A percentile compares a stretch with the other conserved stretches of the same genome.
Evolutionary conservation across 371 early-diverging fungal species (phyloP).

Genomic region (Cladochytrium tenue): DNA sequence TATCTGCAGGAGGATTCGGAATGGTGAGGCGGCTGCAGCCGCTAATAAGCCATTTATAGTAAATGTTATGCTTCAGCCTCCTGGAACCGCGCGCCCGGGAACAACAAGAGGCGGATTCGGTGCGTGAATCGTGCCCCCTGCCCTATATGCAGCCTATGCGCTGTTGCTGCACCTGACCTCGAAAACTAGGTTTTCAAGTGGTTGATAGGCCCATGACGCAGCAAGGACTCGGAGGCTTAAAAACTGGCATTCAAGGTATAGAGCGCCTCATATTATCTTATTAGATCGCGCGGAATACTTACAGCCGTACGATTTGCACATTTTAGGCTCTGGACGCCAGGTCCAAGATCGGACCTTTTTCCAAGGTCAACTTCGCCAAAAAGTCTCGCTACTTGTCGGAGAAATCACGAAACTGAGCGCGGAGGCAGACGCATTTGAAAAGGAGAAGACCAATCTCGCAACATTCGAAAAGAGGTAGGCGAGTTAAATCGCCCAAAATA

Average conservation of each 20-base stretch:
- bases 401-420: constrained; percentile 43
- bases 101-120: constrained; percentile 21
- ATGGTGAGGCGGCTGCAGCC: constrained; percentile 13
- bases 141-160: background rate
- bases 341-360: constrained; percentile 53
- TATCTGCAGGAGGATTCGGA: background rate
- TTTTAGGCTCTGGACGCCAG: constrained; percentile 39
- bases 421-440: constrained; percentile 37
- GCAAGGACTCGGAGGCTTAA: constrained; percentile 52
- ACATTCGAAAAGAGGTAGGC: constrained; percentile 50
- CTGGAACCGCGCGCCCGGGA: constrained; percentile 30
- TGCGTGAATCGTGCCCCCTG: constrained; percentile 1
- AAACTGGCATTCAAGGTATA: constrained; percentile 33
- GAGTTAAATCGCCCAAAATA: background rate
- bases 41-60: background rate
- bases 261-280: constrained; percentile 1
- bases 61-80: constrained; percentile 4
- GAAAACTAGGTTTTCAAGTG: constrained; percentile 43
- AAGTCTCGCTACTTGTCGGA: constrained; percentile 34
- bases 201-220: constrained; percentile 56
- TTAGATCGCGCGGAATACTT: background rate
- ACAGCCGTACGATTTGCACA: background rate
- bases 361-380: constrained; percentile 51
- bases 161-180: too few species aligned
- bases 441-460: constrained; percentile 45